Conservation (phyloP, 139 green algal genomes). For the Picochlorum costavermella region DNA sequence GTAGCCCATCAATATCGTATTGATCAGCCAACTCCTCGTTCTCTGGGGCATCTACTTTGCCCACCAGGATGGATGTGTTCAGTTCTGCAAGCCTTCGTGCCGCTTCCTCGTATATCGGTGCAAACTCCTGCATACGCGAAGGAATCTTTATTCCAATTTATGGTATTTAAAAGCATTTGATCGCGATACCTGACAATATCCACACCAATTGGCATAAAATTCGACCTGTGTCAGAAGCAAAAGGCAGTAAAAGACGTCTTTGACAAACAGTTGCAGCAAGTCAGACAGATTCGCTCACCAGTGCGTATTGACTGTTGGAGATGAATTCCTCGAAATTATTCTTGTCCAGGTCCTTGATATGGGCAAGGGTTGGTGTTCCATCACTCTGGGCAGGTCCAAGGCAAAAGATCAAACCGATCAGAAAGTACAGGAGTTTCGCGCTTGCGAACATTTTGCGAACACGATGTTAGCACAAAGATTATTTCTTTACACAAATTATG, state of each 20-base stretch:
- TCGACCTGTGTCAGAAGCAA: slow-evolving; percentile 8
- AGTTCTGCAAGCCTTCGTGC: slow-evolving; percentile 51
- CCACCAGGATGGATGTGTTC: slow-evolving; percentile 45
- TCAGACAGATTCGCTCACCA: too few species aligned
- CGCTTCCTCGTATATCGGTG: slow-evolving; percentile 62
- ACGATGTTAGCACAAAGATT: not conserved
- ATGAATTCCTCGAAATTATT: too few species aligned
- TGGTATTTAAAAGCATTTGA: not conserved
- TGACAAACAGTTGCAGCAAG: too few species aligned
- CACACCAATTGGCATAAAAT: not conserved
- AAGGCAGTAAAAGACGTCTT: not conserved
- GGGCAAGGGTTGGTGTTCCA: too few species aligned
- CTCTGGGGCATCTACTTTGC: slow-evolving; percentile 73
- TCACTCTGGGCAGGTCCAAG: too few species aligned
- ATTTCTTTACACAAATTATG: not conserved
- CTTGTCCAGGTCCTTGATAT: too few species aligned
- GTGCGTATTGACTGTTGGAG: too few species aligned
- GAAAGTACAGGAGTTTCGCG: too few species aligned
- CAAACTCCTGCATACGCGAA: slow-evolving; percentile 33
- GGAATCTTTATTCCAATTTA: not conserved
- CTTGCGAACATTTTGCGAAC: not conserved
- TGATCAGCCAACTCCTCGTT: slow-evolving; percentile 48
- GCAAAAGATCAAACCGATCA: too few species aligned
- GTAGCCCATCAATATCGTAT: slow-evolving; percentile 58
- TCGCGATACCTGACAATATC: slow-evolving; percentile 1